Evolutionary conservation across 208 protist genomes (phyloP), one percentile per base, ranked within the genome.

Genomic region (Trypanosoma melophagium): DNA sequence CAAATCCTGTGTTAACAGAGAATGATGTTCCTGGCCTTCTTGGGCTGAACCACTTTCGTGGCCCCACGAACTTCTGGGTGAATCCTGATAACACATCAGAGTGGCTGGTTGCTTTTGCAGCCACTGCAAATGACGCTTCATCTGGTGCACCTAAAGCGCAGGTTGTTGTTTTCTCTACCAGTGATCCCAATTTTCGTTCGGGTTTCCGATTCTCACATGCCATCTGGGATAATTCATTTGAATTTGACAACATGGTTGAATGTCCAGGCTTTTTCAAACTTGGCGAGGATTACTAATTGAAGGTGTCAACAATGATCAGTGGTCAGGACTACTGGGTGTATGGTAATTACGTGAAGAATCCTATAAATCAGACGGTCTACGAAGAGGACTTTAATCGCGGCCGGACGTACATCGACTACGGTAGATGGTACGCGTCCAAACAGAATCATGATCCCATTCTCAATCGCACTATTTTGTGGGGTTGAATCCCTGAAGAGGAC

Each of bases 201-300:
- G 77, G 67, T 71, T 88, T 83, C 69, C 65, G 50, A 35, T 82
- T 76, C 65, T 79, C 78, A 25, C 76, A 84, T 67, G 69, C 47
- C 41, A 72, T 84, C 21, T 84, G 75, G 70, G 16, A 67, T 49
- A 70, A 83, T 60, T 65, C 64, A 57, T 72, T 77, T 59, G 57
- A 76, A 69, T 38, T 59, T 10, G 56, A 77, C 57, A 42, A 57
- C 21, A 84, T 80, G 79, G 66, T 84, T 52, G 78, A 84, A 76
- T 71, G 65, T 71, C 79, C 76, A 51, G 75, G 82, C 64, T 88
- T 81, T 54, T 88, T 83, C 74, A 74, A 65, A 21, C 59, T 84
- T 60, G 57, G 58, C 57, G 54, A 47, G 31, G 72, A 74, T 60
- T 68, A 80, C 79, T 80, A 71, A 53, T 62, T 84, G 51, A 82